phyloP scores from a whole-genome alignment of 495 filamentous ascomycete species.

The Elaphomyces granulatus region DNA sequence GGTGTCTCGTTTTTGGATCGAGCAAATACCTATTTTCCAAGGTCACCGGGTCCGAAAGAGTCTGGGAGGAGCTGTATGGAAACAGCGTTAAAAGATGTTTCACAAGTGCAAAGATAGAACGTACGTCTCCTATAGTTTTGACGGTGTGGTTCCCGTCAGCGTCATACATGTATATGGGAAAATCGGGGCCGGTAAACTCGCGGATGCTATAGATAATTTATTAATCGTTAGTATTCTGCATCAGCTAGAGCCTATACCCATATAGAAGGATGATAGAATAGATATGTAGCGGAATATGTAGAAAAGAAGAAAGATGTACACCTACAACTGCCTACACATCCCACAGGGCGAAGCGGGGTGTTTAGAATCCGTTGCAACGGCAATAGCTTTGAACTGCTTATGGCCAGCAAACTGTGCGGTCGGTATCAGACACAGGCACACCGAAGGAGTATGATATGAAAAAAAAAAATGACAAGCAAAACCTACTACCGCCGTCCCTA shows the following conservation, averaged over 20 bases:
- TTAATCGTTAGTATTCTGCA: no score
- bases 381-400: conserved; percentile 61
- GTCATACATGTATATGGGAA: conserved; percentile 88
- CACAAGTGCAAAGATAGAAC: conserved; percentile 6
- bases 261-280: no score
- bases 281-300: no score
- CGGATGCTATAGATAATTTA: no score
- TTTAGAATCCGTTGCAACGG: conserved; percentile 67
- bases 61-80: conserved; percentile 46
- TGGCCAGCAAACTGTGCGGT: conserved; percentile 42
- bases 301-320: conserved; percentile 2
- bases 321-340: conserved; percentile 41
- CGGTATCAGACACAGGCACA: neutral
- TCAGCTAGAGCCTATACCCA: no score
- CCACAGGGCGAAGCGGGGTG: conserved; percentile 62
- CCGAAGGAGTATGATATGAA: neutral
- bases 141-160: conserved; percentile 51
- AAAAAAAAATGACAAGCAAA: neutral
- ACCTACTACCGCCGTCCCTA: conserved; percentile 63
- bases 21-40: no score
- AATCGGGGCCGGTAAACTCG: conserved; percentile 53
- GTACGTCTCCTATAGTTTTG: conserved; percentile 60
- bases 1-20: no score
- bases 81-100: neutral
- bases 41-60: conserved; percentile 54